Evolutionary conservation across 306 rosid species (phyloP), one percentile per base, ranked within the genome.

Genomic region (Dalbergia oliveri): DNA sequence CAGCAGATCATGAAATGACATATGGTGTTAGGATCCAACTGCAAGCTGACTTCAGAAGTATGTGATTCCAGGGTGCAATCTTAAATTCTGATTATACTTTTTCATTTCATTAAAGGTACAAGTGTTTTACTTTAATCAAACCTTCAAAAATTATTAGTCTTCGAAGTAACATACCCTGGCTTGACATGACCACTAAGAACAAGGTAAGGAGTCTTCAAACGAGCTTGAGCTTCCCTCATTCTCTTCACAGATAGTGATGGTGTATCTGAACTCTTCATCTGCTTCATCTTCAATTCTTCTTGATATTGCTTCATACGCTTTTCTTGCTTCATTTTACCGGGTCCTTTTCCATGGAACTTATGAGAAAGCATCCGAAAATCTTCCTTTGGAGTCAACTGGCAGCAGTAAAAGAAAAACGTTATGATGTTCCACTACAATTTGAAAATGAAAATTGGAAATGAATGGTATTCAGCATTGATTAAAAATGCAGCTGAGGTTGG

Each of bases 281-380:
- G 94, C 81, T 95, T 95, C 91, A 93, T 78, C 87, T 90, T 93
- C 72, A 93, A 81, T 78, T 95, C 99, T 88, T 95, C 96, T 4
- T 88, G 84, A 83, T 76, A 93, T 81, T 93, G 98, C 88, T 89
- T 95, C 91, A 86, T 83, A 69, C 98, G 96, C 84, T 95, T 95
- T 86, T 95, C 99, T 86, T 88, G 99, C 84, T 95, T 93, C 99
- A 90, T 93, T 88, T 93, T 95, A 26, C 98, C 98, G 76, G 97
- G 99, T 9, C 92, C 93, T 88, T 95, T 93, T 37, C 99, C 99
- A 50, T 95, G 98, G 80, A 95, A 95, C 85, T 87, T 89, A 41
- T 95, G 99, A 13, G 99, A 95, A 74, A 91, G 39, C 58, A 57
- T 75, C 54, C 97, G 85, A 71, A 95, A 95, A 37, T 93, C 97